Conservation (phyloP, 73 alveolate genomes). For the Stentor coeruleus region DNA sequence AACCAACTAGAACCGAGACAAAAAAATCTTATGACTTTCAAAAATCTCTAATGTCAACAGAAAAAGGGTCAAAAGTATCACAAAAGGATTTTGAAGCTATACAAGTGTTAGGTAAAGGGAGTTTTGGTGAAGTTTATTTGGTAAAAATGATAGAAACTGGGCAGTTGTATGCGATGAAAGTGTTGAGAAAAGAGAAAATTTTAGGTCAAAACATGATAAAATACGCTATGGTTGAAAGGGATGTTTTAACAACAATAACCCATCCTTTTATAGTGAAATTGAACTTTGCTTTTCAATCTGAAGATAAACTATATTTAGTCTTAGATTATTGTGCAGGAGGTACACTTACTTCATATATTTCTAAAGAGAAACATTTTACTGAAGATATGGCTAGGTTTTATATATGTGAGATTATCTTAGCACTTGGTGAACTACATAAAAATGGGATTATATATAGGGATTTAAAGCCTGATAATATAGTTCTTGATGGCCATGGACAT, state of each 20-base stretch:
- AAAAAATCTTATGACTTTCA: too few relatives aligned
- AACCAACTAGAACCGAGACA: too few relatives aligned
- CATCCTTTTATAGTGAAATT: constrained; percentile 56
- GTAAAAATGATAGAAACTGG: constrained; percentile 54
- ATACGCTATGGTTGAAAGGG: constrained; percentile 45
- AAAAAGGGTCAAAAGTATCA: too few relatives aligned
- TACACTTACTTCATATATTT: constrained; percentile 62
- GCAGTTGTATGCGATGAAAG: constrained; percentile 80
- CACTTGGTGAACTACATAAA: constrained; percentile 74
- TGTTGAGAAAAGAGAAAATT: constrained; percentile 68
- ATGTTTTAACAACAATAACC: constrained; percentile 34
- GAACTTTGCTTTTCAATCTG: constrained; percentile 69
- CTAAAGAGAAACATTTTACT: constrained; percentile 50
- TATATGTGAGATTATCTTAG: constrained; percentile 72
- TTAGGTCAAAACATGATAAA: constrained; percentile 39
- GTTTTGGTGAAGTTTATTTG: constrained; percentile 79
- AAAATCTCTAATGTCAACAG: too few relatives aligned
- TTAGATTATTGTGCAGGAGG: constrained; percentile 90
- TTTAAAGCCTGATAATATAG: constrained; percentile 83
- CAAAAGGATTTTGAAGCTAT: constrained; percentile 48
- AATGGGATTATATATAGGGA: constrained; percentile 83
- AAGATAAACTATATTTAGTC: constrained; percentile 74
- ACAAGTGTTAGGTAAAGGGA: constrained; percentile 74
- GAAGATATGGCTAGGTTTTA: constrained; percentile 77
- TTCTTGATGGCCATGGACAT: constrained; percentile 69